Percentiles rank a stretch among this genome's conserved stretches.
Evolutionary conservation across 805 yeast genomes (phyloP).

Genomic region (Candida methanosorbosa): DNA sequence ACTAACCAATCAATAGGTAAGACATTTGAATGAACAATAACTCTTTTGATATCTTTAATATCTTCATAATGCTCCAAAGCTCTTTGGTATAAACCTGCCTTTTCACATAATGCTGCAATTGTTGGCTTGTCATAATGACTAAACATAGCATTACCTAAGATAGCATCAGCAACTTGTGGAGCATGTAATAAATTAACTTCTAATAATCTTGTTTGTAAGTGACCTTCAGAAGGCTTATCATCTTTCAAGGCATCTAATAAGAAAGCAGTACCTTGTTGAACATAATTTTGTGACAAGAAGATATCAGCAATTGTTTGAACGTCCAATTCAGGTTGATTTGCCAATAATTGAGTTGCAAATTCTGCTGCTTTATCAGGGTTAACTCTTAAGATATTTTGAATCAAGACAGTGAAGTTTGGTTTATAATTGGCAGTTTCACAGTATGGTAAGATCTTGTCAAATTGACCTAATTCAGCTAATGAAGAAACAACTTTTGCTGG

Average conservation of each 20-base stretch:
- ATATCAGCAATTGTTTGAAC: constrained; percentile 86
- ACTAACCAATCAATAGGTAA: constrained; percentile 94
- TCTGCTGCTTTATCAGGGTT: constrained; percentile 98
- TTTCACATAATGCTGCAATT: constrained; percentile 87
- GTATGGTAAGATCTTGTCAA: constrained; percentile 91
- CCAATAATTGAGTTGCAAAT: constrained; percentile 80
- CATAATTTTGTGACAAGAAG: constrained; percentile 86
- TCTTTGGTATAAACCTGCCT: constrained; percentile 92
- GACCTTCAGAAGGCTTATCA: constrained; percentile 91
- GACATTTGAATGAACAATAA: constrained; percentile 76
- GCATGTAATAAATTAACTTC: constrained; percentile 93
- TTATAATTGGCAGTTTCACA: constrained; percentile 81
- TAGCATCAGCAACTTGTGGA: constrained; percentile 99
- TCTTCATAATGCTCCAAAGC: constrained; percentile 96
- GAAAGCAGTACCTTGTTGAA: constrained; percentile 98
- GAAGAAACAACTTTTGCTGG: constrained; percentile 87
- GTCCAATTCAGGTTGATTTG: constrained; percentile 56
- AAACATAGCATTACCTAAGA: constrained; percentile 91
- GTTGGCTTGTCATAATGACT: constrained; percentile 91
- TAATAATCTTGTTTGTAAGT: constrained; percentile 86
- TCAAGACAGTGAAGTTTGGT: constrained; percentile 84
- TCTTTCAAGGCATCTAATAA: constrained; percentile 90
- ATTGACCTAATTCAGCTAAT: constrained; percentile 92
- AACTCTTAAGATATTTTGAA: constrained; percentile 83
- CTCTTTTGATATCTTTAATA: constrained; percentile 91